Evolutionary conservation across 192 early-diverging fungal species (phyloP).

Genomic region (Coemansia sp.): DNA sequence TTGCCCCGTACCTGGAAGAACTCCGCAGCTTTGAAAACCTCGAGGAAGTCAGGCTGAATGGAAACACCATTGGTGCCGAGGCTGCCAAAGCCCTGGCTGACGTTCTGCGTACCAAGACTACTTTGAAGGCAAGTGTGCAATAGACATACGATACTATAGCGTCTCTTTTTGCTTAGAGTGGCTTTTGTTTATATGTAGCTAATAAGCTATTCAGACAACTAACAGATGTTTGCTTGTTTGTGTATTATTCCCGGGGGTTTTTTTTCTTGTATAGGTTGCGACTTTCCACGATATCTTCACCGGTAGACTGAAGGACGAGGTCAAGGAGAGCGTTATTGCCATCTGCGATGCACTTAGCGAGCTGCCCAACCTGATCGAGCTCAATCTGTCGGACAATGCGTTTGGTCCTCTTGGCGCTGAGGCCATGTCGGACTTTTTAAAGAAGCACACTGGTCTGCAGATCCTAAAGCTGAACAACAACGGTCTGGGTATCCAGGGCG

Average conservation of each 20-base stretch:
- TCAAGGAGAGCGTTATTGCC: slow-evolving; percentile 78
- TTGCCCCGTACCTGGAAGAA: slow-evolving; percentile 70
- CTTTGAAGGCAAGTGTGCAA: slow-evolving; percentile 65
- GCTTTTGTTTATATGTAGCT: background rate
- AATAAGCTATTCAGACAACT: too few relatives aligned
- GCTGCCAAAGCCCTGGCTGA: slow-evolving; percentile 78
- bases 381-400: slow-evolving; percentile 93
- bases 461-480: slow-evolving; percentile 95
- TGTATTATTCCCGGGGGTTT: background rate
- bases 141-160: too few relatives aligned
- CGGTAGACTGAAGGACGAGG: slow-evolving; percentile 84
- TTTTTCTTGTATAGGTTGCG: slow-evolving; percentile 60
- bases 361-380: slow-evolving; percentile 74
- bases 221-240: too few relatives aligned
- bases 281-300: slow-evolving; percentile 94
- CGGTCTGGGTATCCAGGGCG: slow-evolving; percentile 91
- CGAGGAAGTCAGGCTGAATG: slow-evolving; percentile 72
- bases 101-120: slow-evolving; percentile 65
- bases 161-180: background rate
- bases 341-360: slow-evolving; percentile 82
- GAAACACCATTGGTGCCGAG: slow-evolving; percentile 93
- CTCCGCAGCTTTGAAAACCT: slow-evolving; percentile 65
- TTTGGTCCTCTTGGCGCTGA: slow-evolving; percentile 94
- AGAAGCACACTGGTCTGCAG: slow-evolving; percentile 76
- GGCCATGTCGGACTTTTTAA: slow-evolving; percentile 82